A percentile compares a stretch with the other conserved stretches of the same genome.
Evolutionary conservation across 345 rosid genomes (phyloP).

Genomic region (Ricinus communis): DNA sequence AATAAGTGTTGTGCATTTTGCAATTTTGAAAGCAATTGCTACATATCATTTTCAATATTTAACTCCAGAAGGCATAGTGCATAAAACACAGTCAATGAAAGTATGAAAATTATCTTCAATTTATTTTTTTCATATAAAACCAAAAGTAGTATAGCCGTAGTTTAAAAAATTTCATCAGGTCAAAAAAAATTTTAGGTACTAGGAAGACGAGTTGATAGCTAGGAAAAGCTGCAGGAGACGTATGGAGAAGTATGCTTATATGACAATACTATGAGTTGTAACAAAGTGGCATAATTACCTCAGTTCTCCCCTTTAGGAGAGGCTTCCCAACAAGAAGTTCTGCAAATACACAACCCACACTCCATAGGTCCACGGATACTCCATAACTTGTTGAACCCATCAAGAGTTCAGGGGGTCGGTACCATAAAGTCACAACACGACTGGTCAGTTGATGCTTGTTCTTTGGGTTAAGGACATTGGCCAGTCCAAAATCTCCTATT

Average conservation of each 20-base stretch:
- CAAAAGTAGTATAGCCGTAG: not conserved
- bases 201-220: not conserved
- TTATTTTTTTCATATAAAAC: not conserved
- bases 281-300: constrained; percentile 45
- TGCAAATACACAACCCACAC: constrained; percentile 77
- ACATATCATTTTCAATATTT: no score
- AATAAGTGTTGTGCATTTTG: no score
- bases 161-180: no score
- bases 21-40: no score
- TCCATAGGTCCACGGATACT: constrained; percentile 71
- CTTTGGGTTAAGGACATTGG: constrained; percentile 47
- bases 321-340: constrained; percentile 65
- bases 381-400: constrained; percentile 78
- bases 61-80: no score
- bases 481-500: constrained; percentile 75
- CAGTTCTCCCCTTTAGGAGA: constrained; percentile 75
- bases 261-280: not conserved
- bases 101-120: not conserved
- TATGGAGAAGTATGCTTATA: not conserved
- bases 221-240: not conserved
- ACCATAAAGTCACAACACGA: constrained; percentile 83
- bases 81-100: no score
- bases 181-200: not conserved
- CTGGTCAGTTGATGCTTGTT: constrained; percentile 62
- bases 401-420: constrained; percentile 81